Conservation (phyloP, 1,284 basidiomycete species). For the Sporisorium graminicola region DNA sequence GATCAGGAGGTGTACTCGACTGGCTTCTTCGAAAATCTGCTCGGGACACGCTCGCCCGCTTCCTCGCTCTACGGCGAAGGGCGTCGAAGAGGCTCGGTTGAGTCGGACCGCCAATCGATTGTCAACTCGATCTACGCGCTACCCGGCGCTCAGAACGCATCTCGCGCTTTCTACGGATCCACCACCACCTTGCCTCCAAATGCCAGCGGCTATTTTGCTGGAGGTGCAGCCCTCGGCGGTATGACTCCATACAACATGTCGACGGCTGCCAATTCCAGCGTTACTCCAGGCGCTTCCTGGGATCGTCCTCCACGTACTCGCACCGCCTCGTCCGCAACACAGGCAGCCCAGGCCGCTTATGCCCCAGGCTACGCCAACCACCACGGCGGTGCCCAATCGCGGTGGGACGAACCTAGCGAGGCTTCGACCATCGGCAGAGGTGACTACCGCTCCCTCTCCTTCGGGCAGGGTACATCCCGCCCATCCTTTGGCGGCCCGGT, state of each 20-base stretch:
- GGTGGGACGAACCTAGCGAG: conserved; percentile 35
- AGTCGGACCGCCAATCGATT: conserved; percentile 60
- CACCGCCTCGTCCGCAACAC: conserved; percentile 57
- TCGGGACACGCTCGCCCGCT: conserved; percentile 45
- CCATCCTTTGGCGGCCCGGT: conserved; percentile 30
- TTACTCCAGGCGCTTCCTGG: conserved; percentile 27
- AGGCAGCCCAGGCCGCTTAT: conserved; percentile 57
- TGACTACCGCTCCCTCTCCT: conserved; percentile 52
- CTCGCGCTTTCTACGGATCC: conserved; percentile 50
- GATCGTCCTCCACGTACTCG: conserved; percentile 51
- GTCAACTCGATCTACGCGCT: conserved; percentile 59
- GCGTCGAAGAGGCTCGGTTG: conserved; percentile 51
- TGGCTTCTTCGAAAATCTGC: conserved; percentile 46
- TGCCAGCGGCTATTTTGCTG: conserved; percentile 34
- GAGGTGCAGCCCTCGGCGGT: conserved; percentile 24
- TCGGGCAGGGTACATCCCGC: conserved; percentile 33
- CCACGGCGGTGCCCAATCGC: conserved; percentile 16
- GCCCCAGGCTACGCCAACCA: conserved; percentile 43
- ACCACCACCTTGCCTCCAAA: conserved; percentile 41
- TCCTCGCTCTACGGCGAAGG: conserved; percentile 59
- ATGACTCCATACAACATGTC: conserved; percentile 44
- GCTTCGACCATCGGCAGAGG: conserved; percentile 33
- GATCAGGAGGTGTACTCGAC: conserved; percentile 47
- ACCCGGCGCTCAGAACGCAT: conserved; percentile 36
- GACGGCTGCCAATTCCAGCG: conserved; percentile 16